Evolutionary conservation across 169 alveolate species (phyloP).

Genomic region (Eimeria tenella): DNA sequence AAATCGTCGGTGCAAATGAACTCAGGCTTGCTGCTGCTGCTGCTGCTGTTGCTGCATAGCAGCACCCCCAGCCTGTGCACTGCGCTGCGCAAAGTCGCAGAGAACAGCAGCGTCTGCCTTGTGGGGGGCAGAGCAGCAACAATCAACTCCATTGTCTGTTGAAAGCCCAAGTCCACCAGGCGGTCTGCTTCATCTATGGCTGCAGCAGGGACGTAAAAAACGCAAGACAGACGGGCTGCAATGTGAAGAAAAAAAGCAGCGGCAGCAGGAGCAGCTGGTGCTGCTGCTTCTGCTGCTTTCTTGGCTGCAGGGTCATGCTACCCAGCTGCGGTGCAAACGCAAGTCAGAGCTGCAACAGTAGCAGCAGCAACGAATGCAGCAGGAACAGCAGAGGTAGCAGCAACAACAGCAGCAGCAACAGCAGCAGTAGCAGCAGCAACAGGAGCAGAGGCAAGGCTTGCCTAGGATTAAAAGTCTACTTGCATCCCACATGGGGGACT

Average conservation of each 20-base stretch:
- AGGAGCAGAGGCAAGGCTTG: constrained; percentile 58
- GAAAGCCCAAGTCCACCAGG: constrained; percentile 94
- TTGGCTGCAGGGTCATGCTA: too few species aligned
- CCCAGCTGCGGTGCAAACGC: neutral
- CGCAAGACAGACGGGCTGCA: constrained; percentile 71
- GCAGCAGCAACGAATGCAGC: constrained; percentile 1
- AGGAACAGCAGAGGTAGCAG: neutral
- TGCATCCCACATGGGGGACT: constrained; percentile 93
- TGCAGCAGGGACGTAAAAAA: constrained; percentile 93
- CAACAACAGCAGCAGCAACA: constrained; percentile 85
- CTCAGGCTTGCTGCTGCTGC: constrained; percentile 19
- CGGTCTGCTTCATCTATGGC: constrained; percentile 97
- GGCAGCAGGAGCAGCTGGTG: neutral
- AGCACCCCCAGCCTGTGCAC: constrained; percentile 68
- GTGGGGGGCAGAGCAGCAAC: constrained; percentile 87
- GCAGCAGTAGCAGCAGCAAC: constrained; percentile 87
- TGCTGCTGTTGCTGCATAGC: constrained; percentile 20
- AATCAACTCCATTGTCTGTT: constrained; percentile 90
- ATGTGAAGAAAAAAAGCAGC: neutral
- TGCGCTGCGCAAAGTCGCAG: constrained; percentile 92
- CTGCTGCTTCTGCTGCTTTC: neutral
- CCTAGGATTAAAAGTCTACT: constrained; percentile 88
- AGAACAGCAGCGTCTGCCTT: constrained; percentile 93
- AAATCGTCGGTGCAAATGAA: constrained; percentile 43
- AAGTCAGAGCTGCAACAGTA: neutral